These are phyloP conservation scores for Fragosphaeria purpurea DNA, from an alignment of 2,329 filamentous ascomycete species.

Conservation along the genomic window DNA sequence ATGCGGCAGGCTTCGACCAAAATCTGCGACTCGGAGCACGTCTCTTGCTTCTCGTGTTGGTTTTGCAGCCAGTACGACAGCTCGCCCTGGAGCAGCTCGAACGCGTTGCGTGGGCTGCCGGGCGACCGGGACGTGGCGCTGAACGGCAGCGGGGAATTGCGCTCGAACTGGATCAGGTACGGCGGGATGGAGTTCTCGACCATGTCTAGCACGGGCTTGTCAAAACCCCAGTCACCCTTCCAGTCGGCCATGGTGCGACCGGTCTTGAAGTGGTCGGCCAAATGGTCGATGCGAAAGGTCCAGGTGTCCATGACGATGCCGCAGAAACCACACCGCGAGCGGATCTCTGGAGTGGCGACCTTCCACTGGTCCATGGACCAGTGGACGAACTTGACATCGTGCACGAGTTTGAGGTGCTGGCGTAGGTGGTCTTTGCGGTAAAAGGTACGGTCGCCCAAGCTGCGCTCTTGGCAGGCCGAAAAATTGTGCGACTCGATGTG, in stretches of 20 bases:
- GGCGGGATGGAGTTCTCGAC: constrained; percentile 58
- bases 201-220: constrained; percentile 48
- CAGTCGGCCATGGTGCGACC: constrained; percentile 58
- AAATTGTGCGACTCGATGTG: constrained; percentile 52
- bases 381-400: constrained; percentile 48
- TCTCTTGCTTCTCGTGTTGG: constrained; percentile 28
- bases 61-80: constrained; percentile 42
- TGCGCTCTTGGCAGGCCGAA: constrained; percentile 56
- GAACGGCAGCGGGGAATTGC: constrained; percentile 46
- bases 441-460: constrained; percentile 51
- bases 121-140: constrained; percentile 34
- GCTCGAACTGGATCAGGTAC: constrained; percentile 55
- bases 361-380: constrained; percentile 60
- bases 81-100: constrained; percentile 51
- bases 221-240: constrained; percentile 63
- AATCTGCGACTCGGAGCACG: constrained; percentile 42
- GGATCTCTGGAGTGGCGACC: constrained; percentile 48
- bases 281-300: constrained; percentile 49
- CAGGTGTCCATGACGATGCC: constrained; percentile 52
- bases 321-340: constrained; percentile 57
- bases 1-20: constrained; percentile 50
- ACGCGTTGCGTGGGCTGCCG: constrained; percentile 44
- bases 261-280: constrained; percentile 59
- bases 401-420: constrained; percentile 53
- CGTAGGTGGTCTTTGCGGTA: constrained; percentile 59